Evolutionary conservation across 75 land plant genomes (phyloP), one percentile per base, ranked within the genome.

Genomic region (Ceratopteris richardii): DNA sequence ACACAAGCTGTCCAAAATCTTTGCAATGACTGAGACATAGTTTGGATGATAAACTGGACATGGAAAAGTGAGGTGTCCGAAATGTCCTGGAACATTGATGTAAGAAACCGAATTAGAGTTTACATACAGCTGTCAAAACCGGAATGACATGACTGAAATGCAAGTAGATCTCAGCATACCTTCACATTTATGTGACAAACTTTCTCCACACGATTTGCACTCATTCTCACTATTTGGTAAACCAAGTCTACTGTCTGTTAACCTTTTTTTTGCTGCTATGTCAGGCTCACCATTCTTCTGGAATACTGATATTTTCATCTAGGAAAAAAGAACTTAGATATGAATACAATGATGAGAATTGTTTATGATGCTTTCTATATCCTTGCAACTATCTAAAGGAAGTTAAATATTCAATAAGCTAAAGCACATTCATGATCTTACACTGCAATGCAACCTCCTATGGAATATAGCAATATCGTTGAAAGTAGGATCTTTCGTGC

Each of bases 131-230:
- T n/a, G n/a, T n/a, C n/a, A n/a, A n/a, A n/a, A n/a, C n/a, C n/a
- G n/a, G n/a, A 29, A 21, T 47, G 26, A 55, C 26, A 19, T 42
- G 36, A 31, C 16, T 30, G 36, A 29, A 2, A 31, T 21, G 22
- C 26, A 29, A 51, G 10, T 33, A 7, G 12, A 44, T 28, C 31
- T 20, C 22, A 56, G 25, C 25, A 2, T 40, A 85, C 95, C 95
- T 80, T 86, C 85, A 61, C 95, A 89, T 63, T 82, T 60, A 11
- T 78, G 82, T 31, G 66, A 64, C 47, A 80, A 82, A 17, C 61
- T 43, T 19, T 86, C 75, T 10, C 95, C 95, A 64, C 95, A 89
- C 2, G 95, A 80, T 57, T 76, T 85, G 61, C 95, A 89, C 62
- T 59, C 80, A n/a, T 80, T 82, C 39, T 65, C 69, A 56, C 75